Conservation (phyloP, 495 filamentous ascomycete species). For the Aspergillus biplanus region DNA sequence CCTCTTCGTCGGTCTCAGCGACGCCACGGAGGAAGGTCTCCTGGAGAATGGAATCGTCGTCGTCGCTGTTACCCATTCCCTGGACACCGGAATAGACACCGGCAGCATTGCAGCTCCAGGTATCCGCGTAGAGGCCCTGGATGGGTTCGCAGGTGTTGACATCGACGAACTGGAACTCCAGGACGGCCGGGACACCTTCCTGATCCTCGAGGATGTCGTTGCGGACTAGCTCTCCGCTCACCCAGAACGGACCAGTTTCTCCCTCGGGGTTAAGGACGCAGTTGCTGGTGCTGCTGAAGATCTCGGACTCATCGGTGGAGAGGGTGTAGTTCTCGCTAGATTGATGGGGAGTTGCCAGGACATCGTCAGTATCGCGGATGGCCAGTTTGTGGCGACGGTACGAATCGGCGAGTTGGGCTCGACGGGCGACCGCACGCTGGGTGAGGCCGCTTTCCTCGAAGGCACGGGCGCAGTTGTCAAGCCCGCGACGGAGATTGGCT, state of each 20-base stretch:
- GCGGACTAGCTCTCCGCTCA: constrained; percentile 55
- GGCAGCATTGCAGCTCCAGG: constrained; percentile 62
- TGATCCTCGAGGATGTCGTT: constrained; percentile 50
- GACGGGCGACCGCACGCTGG: constrained; percentile 27
- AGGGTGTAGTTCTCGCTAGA: constrained; percentile 20
- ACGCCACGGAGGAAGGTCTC: constrained; percentile 55
- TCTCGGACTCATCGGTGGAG: constrained; percentile 23
- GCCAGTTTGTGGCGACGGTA: constrained; percentile 23
- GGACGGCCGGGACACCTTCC: constrained; percentile 51
- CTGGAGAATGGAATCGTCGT: constrained; percentile 44
- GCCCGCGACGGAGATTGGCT: no score
- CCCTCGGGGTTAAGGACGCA: constrained; percentile 35
- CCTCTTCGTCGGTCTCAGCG: constrained; percentile 50
- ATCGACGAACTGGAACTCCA: constrained; percentile 61
- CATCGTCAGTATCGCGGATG: constrained; percentile 25
- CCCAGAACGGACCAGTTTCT: constrained; percentile 36
- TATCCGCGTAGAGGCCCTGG: constrained; percentile 51
- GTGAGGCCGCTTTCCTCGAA: constrained; percentile 29
- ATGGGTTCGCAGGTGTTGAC: constrained; percentile 55
- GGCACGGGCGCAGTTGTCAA: constrained; percentile 18
- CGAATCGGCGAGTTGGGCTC: constrained; percentile 23
- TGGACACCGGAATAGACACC: constrained; percentile 51
- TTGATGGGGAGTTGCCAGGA: constrained; percentile 23
- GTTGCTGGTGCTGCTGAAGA: constrained; percentile 28
- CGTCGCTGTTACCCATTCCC: constrained; percentile 27